Conservation (phyloP, 139 green algal genomes). For the Nannochloris sp. region DNA sequence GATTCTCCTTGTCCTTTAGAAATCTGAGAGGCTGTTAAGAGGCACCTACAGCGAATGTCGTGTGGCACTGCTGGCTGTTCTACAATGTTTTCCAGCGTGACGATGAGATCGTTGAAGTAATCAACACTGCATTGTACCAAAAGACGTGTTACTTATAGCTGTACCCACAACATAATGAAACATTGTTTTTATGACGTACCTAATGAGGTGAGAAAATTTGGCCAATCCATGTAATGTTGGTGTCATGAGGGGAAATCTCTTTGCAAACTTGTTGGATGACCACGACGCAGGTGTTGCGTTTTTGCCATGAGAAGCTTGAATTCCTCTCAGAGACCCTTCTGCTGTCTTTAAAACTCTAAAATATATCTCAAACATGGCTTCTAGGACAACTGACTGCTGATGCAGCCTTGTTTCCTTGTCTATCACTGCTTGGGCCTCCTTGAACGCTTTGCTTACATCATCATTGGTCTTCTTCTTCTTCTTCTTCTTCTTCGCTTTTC, state of each 20-base stretch:
- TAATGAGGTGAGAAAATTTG: slow-evolving; percentile 62
- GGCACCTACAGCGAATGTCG: slow-evolving; percentile 39
- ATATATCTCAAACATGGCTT: slow-evolving; percentile 71
- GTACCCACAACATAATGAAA: too few relatives aligned
- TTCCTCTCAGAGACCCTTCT: slow-evolving; percentile 17
- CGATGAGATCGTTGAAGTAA: slow-evolving; percentile 66
- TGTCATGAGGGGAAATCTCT: slow-evolving; percentile 57
- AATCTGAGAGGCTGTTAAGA: slow-evolving; percentile 51
- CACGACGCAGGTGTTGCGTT: not conserved
- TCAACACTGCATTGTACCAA: slow-evolving; percentile 42
- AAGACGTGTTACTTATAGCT: too few relatives aligned
- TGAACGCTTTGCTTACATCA: slow-evolving; percentile 46
- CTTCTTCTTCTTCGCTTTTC: slow-evolving; percentile 23
- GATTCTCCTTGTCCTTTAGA: slow-evolving; percentile 50
- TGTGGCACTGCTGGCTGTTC: slow-evolving; percentile 38
- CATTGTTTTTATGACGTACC: not conserved
- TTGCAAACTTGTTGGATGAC: not conserved
- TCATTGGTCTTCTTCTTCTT: slow-evolving; percentile 27
- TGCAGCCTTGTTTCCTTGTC: not conserved
- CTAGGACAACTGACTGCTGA: slow-evolving; percentile 41
- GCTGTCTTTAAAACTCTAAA: slow-evolving; percentile 65
- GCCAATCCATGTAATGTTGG: slow-evolving; percentile 48
- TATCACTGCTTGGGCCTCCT: slow-evolving; percentile 41
- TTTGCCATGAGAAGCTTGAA: not conserved
- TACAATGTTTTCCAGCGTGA: slow-evolving; percentile 43